Percentiles rank a stretch among this genome's conserved stretches.
These are phyloP conservation scores for Chlorella sp. DNA, from an alignment of 139 green algal species.

Conservation along the genomic window DNA sequence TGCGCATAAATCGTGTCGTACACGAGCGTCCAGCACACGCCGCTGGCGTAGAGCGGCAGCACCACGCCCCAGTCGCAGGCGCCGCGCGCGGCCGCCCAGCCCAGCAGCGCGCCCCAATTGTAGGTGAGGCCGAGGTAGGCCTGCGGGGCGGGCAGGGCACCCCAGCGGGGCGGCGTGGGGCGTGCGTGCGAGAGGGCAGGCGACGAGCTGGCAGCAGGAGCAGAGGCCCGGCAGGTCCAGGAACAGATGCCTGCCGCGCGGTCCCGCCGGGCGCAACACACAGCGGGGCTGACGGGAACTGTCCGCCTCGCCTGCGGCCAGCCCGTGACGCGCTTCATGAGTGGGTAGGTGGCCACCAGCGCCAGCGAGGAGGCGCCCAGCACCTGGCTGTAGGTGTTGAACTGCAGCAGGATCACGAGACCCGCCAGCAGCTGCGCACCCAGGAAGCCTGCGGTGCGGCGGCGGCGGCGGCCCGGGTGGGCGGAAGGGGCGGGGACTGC, in stretches of 20 bases:
- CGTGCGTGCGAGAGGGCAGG: not conserved
- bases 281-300: too few relatives aligned
- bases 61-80: slow-evolving; percentile 70
- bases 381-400: slow-evolving; percentile 88
- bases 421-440: slow-evolving; percentile 80
- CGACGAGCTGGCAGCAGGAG: not conserved
- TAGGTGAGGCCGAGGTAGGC: slow-evolving; percentile 91
- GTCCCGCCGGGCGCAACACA: too few relatives aligned
- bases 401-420: slow-evolving; percentile 90
- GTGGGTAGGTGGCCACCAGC: slow-evolving; percentile 91
- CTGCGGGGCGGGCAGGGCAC: not conserved
- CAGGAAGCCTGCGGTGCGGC: slow-evolving; percentile 68
- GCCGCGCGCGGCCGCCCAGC: slow-evolving; percentile 84
- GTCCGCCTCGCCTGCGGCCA: slow-evolving; percentile 58
- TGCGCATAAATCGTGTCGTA: slow-evolving; percentile 99
- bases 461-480: not conserved
- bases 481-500: not conserved
- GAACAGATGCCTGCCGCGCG: too few relatives aligned
- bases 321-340: slow-evolving; percentile 95
- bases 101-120: slow-evolving; percentile 97
- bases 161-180: not conserved
- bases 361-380: slow-evolving; percentile 88
- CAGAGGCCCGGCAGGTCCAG: not conserved
- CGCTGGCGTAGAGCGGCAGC: slow-evolving; percentile 84
- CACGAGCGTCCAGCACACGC: slow-evolving; percentile 91